phyloP scores from a whole-genome alignment of 345 rosid genomes.

The Populus simonii region DNA sequence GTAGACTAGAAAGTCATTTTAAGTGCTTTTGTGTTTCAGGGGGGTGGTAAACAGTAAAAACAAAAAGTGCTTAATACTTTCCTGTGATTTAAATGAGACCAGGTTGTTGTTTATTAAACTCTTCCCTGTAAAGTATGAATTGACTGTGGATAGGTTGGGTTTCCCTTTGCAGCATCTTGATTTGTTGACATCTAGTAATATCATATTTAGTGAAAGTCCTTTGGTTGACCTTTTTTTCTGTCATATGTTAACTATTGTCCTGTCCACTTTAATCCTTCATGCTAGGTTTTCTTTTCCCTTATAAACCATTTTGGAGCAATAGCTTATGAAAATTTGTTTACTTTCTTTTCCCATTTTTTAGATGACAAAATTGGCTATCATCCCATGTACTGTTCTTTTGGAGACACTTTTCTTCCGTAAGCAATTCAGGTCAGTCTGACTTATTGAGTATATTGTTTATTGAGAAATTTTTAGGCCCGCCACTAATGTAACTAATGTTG shows the following conservation, averaged over 20 bases:
- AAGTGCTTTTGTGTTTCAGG: background rate
- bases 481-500: background rate
- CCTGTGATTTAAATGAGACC: background rate
- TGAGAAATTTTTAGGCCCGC: background rate
- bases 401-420: conserved; percentile 98
- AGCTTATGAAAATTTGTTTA: conserved; percentile 13
- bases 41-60: background rate
- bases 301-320: background rate
- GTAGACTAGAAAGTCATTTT: background rate
- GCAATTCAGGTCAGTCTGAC: conserved; percentile 69
- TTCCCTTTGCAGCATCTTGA: background rate
- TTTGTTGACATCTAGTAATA: background rate
- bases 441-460: background rate
- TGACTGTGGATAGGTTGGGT: background rate
- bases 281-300: background rate
- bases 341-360: conserved; percentile 26
- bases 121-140: background rate
- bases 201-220: background rate
- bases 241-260: background rate
- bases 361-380: conserved; percentile 99
- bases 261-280: background rate
- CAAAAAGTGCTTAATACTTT: background rate
- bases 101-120: background rate
- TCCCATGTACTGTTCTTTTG: conserved; percentile 96
- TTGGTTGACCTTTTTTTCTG: background rate